Percentiles rank a stretch among this genome's conserved stretches.
Conservation (phyloP, 2,329 filamentous ascomycete genomes). For the Cercospora citrullina region DNA sequence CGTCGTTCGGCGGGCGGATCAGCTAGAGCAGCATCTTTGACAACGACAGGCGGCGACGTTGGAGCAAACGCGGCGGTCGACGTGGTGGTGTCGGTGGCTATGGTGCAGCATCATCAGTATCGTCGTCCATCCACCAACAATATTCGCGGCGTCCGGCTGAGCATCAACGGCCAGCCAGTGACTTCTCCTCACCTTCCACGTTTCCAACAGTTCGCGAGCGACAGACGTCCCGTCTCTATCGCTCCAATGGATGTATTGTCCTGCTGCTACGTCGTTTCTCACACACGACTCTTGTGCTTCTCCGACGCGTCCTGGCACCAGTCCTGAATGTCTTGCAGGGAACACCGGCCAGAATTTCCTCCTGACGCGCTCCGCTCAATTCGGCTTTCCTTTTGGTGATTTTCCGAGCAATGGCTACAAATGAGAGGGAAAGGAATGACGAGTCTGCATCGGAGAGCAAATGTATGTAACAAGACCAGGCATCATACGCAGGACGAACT, state of each 20-base stretch:
- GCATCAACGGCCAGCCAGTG: background rate
- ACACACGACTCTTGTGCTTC: background rate
- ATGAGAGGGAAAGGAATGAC: constrained; percentile 20
- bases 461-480: constrained; percentile 6
- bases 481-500: constrained; percentile 11
- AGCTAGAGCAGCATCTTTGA: constrained; percentile 25
- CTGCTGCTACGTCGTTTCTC: background rate
- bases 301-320: constrained; percentile 13
- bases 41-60: constrained; percentile 25
- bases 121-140: background rate
- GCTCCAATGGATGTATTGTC: background rate
- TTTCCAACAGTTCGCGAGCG: constrained; percentile 14
- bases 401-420: constrained; percentile 15
- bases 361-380: constrained; percentile 17
- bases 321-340: constrained; percentile 1
- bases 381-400: background rate
- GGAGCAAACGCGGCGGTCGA: constrained; percentile 19
- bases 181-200: constrained; percentile 21
- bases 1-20: constrained; percentile 8
- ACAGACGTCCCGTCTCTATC: constrained; percentile 20
- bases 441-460: constrained; percentile 11
- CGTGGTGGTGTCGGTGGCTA: constrained; percentile 19
- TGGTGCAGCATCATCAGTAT: constrained; percentile 14
- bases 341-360: constrained; percentile 6
- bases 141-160: background rate